These are phyloP conservation scores for Triticum monococcum DNA, from an alignment of 176 grass and related monocot genomes.

Conservation along the genomic window DNA sequence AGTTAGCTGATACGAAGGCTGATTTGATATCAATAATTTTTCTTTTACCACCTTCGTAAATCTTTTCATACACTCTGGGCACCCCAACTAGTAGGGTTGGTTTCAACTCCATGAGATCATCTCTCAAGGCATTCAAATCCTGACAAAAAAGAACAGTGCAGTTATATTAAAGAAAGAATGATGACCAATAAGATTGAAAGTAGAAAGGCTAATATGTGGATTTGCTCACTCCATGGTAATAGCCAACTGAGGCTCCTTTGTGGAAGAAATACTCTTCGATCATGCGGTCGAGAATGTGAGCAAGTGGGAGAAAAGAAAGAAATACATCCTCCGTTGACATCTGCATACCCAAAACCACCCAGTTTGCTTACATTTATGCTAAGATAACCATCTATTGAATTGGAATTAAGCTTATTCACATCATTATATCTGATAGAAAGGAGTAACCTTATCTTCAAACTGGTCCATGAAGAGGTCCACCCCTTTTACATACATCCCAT, in stretches of 20 bases:
- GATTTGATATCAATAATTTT: slow-evolving; percentile 8
- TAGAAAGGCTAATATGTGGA: slow-evolving; percentile 12
- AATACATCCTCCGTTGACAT: slow-evolving; percentile 98
- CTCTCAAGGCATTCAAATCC: slow-evolving; percentile 88
- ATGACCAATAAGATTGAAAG: background rate
- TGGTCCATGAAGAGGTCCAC: slow-evolving; percentile 80
- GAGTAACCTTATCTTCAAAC: slow-evolving; percentile 84
- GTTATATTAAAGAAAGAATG: background rate
- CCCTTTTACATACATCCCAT: slow-evolving; percentile 67
- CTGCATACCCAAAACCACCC: slow-evolving; percentile 49
- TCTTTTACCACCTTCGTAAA: slow-evolving; percentile 76
- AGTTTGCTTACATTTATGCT: slow-evolving; percentile 1
- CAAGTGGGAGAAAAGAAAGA: slow-evolving; percentile 94
- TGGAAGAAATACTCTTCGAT: slow-evolving; percentile 98
- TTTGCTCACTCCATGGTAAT: slow-evolving; percentile 89
- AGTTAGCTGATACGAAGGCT: slow-evolving; percentile 6
- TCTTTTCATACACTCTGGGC: slow-evolving; percentile 90
- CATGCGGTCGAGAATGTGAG: slow-evolving; percentile 94
- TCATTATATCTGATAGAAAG: background rate
- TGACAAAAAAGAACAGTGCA: slow-evolving; percentile 27
- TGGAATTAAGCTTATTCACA: slow-evolving; percentile 1
- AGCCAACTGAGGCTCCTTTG: slow-evolving; percentile 94
- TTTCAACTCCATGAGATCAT: slow-evolving; percentile 90
- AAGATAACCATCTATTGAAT: background rate
- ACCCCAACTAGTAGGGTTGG: slow-evolving; percentile 94